Evolutionary conservation across 306 rosid species (phyloP), one percentile per base, ranked within the genome.

Genomic region (Cercis canadensis): DNA sequence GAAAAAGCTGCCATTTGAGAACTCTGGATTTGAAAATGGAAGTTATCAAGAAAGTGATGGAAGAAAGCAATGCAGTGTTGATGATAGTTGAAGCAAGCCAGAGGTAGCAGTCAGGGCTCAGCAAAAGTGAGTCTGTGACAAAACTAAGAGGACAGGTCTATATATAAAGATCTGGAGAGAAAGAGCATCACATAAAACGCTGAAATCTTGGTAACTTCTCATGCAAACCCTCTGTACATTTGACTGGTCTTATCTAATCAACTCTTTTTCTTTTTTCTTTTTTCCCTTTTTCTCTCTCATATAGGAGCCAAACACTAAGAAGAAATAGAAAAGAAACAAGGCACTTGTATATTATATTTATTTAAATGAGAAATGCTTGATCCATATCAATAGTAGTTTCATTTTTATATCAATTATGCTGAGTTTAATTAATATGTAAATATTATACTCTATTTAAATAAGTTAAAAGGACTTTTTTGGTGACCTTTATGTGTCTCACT

Each of bases 1-100:
- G 93, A 72, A 80, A 85, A 89, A 67, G 97, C 88, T 83, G 89
- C 96, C 97, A 91, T 90, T 21, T 63, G 34, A 62, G 51, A 71
- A 18, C n/a, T 37, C 5, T 34, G 54, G 53, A 65, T 76, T 77
- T 74, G 73, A 51, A 67, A 60, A 56, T 72, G 63, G 46, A 62
- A 59, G 76, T 44, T 36, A 52, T 29, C n/a, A 55, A 69, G 89
- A 84, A 65, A 78, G 83, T 78, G 85, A 84, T 45, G 8, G 78
- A 64, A 73, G 78, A 67, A 51, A 57, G 34, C 4, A 37, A 15
- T 2, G 65, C 16, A 21, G 61, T 15, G 44, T 43, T 65, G 32
- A 15, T 73, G 57, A 54, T 67, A 24, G 17, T 34, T 31, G 70
- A 32, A 67, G 53, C 77, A 11, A 60, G 57, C 17, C 75, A 78